These are phyloP conservation scores for Candida nemodendra DNA, from an alignment of 805 yeast species.

Conservation along the genomic window DNA sequence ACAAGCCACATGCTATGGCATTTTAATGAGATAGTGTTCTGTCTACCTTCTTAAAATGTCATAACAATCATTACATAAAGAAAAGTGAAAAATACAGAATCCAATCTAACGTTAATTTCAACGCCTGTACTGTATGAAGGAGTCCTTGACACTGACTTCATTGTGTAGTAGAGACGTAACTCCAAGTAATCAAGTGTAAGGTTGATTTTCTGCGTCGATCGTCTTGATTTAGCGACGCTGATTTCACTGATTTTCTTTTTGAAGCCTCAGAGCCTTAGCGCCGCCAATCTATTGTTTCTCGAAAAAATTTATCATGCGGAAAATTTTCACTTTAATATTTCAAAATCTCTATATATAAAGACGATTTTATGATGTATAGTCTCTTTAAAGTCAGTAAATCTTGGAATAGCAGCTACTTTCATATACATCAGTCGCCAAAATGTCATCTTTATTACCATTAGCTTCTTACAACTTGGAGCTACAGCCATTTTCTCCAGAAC, in stretches of 20 bases:
- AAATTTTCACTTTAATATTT: constrained; percentile 1
- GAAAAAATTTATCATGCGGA: not conserved
- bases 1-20: constrained; percentile 96
- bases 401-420: too few relatives aligned
- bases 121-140: too few relatives aligned
- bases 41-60: not conserved
- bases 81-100: not conserved
- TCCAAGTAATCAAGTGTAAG: too few relatives aligned
- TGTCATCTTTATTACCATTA: constrained; percentile 78
- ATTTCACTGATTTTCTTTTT: too few relatives aligned
- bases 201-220: too few relatives aligned
- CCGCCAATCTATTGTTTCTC: not conserved
- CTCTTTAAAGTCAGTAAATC: too few relatives aligned
- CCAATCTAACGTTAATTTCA: not conserved
- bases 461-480: constrained; percentile 84
- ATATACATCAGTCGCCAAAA: too few relatives aligned
- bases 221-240: too few relatives aligned
- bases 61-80: not conserved
- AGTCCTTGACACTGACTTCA: too few relatives aligned
- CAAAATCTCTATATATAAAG: not conserved
- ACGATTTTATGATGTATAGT: not conserved
- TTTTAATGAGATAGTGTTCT: constrained; percentile 52
- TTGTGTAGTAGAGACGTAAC: too few relatives aligned
- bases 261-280: not conserved
- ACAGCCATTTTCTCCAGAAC: constrained; percentile 82